Percentiles rank a stretch among this genome's conserved stretches.
phyloP scores from a whole-genome alignment of 2,329 filamentous ascomycete species.

The Paecilomyces fulvus region DNA sequence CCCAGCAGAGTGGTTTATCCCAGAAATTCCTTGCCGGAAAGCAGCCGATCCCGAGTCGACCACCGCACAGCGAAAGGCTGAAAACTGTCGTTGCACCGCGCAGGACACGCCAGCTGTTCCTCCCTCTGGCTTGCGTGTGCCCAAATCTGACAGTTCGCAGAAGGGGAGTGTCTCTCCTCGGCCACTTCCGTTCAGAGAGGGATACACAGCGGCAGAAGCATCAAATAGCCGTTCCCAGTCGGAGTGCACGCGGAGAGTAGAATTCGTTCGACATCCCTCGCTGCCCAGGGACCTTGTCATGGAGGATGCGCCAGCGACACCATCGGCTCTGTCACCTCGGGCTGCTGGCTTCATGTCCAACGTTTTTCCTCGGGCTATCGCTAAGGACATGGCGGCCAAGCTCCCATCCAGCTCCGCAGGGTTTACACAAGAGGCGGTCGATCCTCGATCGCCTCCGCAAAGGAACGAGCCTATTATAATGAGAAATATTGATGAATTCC shows the following conservation, averaged over 20 bases:
- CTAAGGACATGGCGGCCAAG: constrained; percentile 23
- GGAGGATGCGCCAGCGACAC: constrained; percentile 28
- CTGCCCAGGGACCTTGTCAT: constrained; percentile 29
- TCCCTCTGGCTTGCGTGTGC: not conserved
- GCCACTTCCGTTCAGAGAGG: constrained; percentile 31
- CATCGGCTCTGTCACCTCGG: constrained; percentile 37
- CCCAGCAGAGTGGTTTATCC: constrained; percentile 28
- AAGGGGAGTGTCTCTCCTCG: constrained; percentile 27
- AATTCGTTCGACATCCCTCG: constrained; percentile 11
- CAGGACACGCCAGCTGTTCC: not conserved
- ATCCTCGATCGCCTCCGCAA: constrained; percentile 34
- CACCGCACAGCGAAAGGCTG: not conserved
- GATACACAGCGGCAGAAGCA: constrained; percentile 17
- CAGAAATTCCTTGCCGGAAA: constrained; percentile 15
- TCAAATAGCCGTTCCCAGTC: constrained; percentile 2
- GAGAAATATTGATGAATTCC: constrained; percentile 39
- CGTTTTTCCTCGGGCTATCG: constrained; percentile 26
- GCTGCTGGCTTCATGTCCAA: constrained; percentile 35
- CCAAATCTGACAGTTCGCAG: constrained; percentile 5
- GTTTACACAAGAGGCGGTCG: constrained; percentile 17
- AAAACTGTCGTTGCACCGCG: not conserved
- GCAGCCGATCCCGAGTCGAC: constrained; percentile 1
- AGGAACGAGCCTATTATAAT: constrained; percentile 32
- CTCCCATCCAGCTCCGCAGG: constrained; percentile 7
- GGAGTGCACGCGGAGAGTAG: constrained; percentile 3